Evolutionary conservation across 2,329 filamentous ascomycete species (phyloP).

Genomic region (Penicillium digitatum): DNA sequence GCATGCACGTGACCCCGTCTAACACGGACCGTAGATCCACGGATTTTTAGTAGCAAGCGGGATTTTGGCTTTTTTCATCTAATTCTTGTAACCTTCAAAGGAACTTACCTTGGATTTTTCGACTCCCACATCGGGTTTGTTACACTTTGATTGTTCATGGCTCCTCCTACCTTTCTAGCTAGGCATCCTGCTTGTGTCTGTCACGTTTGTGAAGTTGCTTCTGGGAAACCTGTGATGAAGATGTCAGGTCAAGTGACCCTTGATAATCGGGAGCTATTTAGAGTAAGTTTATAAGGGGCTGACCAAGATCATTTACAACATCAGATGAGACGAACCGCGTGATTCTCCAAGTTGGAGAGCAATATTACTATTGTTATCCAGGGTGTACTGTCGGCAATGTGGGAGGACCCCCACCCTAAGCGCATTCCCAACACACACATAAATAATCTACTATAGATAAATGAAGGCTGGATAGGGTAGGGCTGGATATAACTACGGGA

Average conservation of each 20-base stretch:
- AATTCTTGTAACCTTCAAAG: not conserved
- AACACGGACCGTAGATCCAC: not conserved
- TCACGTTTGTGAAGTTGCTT: not conserved
- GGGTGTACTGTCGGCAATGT: not conserved
- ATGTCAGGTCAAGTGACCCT: not conserved
- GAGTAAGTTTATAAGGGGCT: not conserved
- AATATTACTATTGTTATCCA: not conserved
- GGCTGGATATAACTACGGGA: no score
- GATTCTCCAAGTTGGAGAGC: not conserved
- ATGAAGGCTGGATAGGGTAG: no score
- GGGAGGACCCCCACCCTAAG: not conserved
- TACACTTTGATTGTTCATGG: not conserved
- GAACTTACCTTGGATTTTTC: not conserved
- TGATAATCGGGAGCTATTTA: not conserved
- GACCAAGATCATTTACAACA: not conserved
- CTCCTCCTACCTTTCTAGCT: not conserved
- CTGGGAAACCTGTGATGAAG: not conserved
- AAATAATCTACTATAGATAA: not conserved
- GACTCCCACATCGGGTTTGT: not conserved
- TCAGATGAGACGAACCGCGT: not conserved
- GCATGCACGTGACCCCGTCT: not conserved
- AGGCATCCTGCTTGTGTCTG: not conserved
- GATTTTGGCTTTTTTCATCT: not conserved
- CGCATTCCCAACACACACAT: fast-evolving
- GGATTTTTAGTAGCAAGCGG: not conserved